Base-by-base conservation (phyloP, 768 basidiomycete species). In the Mycena metata region DNA sequence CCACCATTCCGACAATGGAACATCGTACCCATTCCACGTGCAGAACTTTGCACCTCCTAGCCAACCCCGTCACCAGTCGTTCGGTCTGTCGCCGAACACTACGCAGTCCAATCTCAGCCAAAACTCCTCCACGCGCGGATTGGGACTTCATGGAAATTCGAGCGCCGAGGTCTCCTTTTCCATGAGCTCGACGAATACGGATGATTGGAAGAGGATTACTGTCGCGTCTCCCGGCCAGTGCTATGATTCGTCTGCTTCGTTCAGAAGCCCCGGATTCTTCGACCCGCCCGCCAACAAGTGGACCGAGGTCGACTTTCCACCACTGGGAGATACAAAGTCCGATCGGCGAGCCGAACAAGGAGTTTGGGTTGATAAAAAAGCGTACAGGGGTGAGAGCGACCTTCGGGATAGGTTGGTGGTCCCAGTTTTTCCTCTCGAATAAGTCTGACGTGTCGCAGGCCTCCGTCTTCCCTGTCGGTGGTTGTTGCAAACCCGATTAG, bases 281-380 rank as follows among this genome's bases (percentile, higher is more conserved):
- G 63, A 69, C 51, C 24, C 50, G 17, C 39, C 50, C 19, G 47
- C 65, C 11, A 43, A 35, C 16, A 47, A 76, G 33, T 82, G 80
- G 81, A 76, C 76, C 15, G 79, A 81, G 39, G 74, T 74, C 17
- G 79, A 82, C 66, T 82, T 82, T 58, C 78, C 80, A 24, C 80
- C 82, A 23, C 79, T 82, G 54, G 73, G 76, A 26, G 76, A 79
- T 56, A 35, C 70, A 10, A 75, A 75, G 56, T 67, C 50, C n/a
- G 75, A 74, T 47, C 66, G 70, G 17, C 76, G 74, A 67, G 30
- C 65, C 15, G 72, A 76, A 46, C 71, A 67, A 49, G 77, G 77
- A 47, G 73, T 73, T 24, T 80, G 78, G 81, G 73, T 63, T 39
- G 72, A 74, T 21, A 74, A 75, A 56, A 72, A 69, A 45, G 15